Base-by-base conservation (phyloP, 352 stramenopile genomes). In the Thraustochytrium sp. region DNA sequence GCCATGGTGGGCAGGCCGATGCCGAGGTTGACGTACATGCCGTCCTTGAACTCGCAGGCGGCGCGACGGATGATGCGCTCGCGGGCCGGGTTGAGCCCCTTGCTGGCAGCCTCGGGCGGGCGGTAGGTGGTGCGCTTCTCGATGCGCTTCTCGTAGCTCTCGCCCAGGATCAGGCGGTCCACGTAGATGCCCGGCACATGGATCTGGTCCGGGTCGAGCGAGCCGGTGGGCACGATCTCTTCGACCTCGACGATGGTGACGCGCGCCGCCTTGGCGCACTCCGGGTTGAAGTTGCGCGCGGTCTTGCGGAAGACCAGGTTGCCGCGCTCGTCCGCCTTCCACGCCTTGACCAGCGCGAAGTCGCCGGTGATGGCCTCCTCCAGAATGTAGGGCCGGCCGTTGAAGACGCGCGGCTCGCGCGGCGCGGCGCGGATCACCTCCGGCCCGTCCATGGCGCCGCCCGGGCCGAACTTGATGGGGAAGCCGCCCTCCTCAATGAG, bases 1-100 rank as follows among this genome's bases (percentile, higher is more conserved):
- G 93, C 93, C 82, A 98, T 88, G 16, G 95, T 98, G 21, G 96
- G 96, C 56, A 98, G 89, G 1, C 94, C 93, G 84, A 98, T 98
- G 51, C 96, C 96, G 36, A 98, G 85, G 87, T 98, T 98, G 44
- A 98, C 95, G 87, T 98, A 98, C 93, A 98, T 98, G 31, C 95
- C 96, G 88, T 98, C 87, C 84, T 96, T 84, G 72, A 96, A 93
- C 82, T 94, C 91, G 53, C 91, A 89, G 16, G 90, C 89, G 21
- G 94, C 94, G 37, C 95, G 93, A 85, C 94, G 92, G 84, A 97
- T 96, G 87, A 98, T 98, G 78, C 92, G 91, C 74, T 95, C 92
- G 82, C 95, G 91, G 82, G 93, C 89, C 3, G 88, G 86, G 1
- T 90, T 93, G 21, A 94, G 59, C 4, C 72, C 78, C 46, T 91